Percentiles rank a stretch among this genome's conserved stretches.
Conservation (phyloP, 371 early-diverging fungal genomes). For the Mucor sp. region DNA sequence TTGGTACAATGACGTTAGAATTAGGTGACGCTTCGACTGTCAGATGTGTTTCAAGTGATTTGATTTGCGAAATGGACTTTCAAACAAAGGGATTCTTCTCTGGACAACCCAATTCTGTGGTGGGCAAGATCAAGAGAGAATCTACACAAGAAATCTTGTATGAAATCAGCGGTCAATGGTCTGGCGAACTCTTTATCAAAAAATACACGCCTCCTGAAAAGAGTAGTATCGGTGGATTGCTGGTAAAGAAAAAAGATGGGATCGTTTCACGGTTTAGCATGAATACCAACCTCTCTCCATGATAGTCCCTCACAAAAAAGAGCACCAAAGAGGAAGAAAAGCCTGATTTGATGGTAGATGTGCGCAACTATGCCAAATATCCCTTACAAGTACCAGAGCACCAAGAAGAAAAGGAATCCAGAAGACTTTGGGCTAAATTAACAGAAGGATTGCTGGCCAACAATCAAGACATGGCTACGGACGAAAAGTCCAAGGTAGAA, state of each 20-base stretch:
- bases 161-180: slow-evolving; percentile 90
- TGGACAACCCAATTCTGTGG: slow-evolving; percentile 81
- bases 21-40: slow-evolving; percentile 83
- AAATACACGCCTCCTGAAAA: slow-evolving; percentile 9
- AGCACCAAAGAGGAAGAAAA: slow-evolving; percentile 3
- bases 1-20: slow-evolving; percentile 95
- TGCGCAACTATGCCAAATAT: slow-evolving; percentile 2
- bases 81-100: slow-evolving; percentile 90
- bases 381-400: slow-evolving; percentile 18
- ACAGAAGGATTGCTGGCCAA: slow-evolving; percentile 67
- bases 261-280: not conserved
- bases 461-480: slow-evolving; percentile 77
- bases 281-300: not conserved
- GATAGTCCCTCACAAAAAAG: slow-evolving; percentile 2
- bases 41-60: slow-evolving; percentile 72
- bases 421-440: slow-evolving; percentile 69
- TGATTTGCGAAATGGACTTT: slow-evolving; percentile 86
- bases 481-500: slow-evolving; percentile 81
- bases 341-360: slow-evolving; percentile 19
- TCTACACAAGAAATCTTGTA: slow-evolving; percentile 78
- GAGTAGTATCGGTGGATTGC: slow-evolving; percentile 5
- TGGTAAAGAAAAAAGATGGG: slow-evolving; percentile 14
- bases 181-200: slow-evolving; percentile 70
- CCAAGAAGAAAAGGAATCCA: slow-evolving; percentile 25
- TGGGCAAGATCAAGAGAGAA: slow-evolving; percentile 81